A percentile compares a stretch with the other conserved stretches of the same genome.
Conservation (phyloP, 495 filamentous ascomycete genomes). For the Xeromyces bisporus region DNA sequence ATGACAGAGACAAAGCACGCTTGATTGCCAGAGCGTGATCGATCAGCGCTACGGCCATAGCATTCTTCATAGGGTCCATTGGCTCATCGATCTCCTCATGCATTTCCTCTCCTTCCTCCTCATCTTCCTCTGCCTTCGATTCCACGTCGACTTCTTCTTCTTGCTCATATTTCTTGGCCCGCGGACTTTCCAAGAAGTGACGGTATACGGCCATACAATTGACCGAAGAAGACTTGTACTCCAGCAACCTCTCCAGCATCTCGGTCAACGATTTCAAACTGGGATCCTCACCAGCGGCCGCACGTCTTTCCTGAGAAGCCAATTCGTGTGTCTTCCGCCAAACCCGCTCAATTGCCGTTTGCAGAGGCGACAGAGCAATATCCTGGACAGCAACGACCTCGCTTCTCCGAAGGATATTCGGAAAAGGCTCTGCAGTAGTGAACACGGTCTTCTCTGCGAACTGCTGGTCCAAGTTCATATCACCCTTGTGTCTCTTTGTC, state of each 20-base stretch:
- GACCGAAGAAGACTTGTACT: conserved; percentile 40
- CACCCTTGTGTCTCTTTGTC: conserved; percentile 44
- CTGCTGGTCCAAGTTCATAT: conserved; percentile 47
- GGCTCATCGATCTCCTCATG: conserved; percentile 17
- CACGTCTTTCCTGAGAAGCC: conserved; percentile 49
- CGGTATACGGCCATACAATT: conserved; percentile 61
- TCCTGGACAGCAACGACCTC: conserved; percentile 62
- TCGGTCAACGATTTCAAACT: conserved; percentile 51
- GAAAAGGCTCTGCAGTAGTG: conserved; percentile 71
- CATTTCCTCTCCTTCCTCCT: conserved; percentile 30
- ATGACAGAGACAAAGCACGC: conserved; percentile 52
- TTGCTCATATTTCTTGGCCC: conserved; percentile 26
- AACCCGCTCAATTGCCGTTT: conserved; percentile 84
- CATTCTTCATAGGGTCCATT: conserved; percentile 56
- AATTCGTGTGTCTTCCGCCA: conserved; percentile 82
- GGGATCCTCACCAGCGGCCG: conserved; percentile 56
- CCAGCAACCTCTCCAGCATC: conserved; percentile 54
- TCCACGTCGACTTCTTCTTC: conserved; percentile 30
- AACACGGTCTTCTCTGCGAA: conserved; percentile 79
- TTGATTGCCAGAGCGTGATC: conserved; percentile 83
- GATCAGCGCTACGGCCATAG: conserved; percentile 68
- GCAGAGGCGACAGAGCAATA: conserved; percentile 50
- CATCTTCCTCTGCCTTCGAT: conserved; percentile 25
- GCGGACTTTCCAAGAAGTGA: conserved; percentile 41
- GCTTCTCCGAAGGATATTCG: conserved; percentile 75